Conservation (phyloP, 1,284 basidiomycete species). For the Sanghuangporus sanghuang region DNA sequence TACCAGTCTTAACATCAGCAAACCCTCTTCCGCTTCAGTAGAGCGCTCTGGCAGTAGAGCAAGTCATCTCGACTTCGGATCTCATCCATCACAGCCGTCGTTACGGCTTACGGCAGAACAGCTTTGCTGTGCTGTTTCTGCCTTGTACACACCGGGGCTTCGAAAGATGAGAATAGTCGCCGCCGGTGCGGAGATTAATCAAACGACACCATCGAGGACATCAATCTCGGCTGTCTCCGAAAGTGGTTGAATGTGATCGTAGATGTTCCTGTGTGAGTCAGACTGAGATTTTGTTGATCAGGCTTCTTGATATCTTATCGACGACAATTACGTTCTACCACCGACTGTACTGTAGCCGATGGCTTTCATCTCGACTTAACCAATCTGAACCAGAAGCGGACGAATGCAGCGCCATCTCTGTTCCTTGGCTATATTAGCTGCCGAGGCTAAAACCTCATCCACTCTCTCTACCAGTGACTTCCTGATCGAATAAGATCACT, state of each 20-base stretch:
- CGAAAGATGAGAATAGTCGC: neutral
- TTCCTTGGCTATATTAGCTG: neutral
- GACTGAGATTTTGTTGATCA: neutral
- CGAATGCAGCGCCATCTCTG: neutral
- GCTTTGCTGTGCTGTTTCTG: neutral
- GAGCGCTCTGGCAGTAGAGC: neutral
- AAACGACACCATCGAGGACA: neutral
- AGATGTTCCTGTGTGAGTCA: neutral
- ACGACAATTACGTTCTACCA: neutral
- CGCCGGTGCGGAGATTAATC: neutral
- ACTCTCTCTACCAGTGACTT: no score
- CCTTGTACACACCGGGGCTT: neutral
- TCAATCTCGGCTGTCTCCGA: neutral
- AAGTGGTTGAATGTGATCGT: neutral
- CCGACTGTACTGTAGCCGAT: neutral
- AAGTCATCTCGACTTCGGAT: neutral
- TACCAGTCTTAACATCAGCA: neutral
- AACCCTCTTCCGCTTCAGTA: neutral
- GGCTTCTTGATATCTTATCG: neutral
- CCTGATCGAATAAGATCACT: no score
- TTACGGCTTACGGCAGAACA: neutral
- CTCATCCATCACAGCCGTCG: neutral
- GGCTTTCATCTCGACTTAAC: neutral
- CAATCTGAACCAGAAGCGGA: neutral
- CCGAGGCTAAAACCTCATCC: no score